phyloP scores from a whole-genome alignment of 768 basidiomycete species.

The Chlorophyllum brunneum region DNA sequence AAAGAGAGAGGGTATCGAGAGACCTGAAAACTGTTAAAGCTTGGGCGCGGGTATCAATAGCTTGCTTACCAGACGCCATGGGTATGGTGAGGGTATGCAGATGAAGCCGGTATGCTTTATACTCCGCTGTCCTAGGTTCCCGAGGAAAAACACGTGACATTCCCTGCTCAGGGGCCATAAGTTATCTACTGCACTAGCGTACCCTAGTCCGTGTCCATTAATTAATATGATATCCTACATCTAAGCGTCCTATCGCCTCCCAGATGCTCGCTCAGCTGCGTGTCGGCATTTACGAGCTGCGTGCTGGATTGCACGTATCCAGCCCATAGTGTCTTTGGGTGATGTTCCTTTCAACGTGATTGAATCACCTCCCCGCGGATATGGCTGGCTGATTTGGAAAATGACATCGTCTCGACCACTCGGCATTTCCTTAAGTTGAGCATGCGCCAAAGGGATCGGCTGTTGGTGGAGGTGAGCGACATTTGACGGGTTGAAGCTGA shows the following conservation, averaged over 20 bases:
- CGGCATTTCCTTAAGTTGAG: constrained; percentile 51
- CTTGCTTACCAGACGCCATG: constrained; percentile 19
- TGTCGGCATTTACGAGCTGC: constrained; percentile 42
- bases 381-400: constrained; percentile 63
- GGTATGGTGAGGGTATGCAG: background rate
- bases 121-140: constrained; percentile 18
- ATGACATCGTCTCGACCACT: constrained; percentile 59
- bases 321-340: constrained; percentile 41
- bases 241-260: constrained; percentile 15
- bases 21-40: constrained; percentile 31
- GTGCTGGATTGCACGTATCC: constrained; percentile 33
- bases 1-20: constrained; percentile 35
- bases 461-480: constrained; percentile 22
- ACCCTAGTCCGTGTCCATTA: constrained; percentile 4
- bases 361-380: constrained; percentile 71
- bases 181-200: background rate
- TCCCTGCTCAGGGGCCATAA: background rate
- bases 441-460: constrained; percentile 75
- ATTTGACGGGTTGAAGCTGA: background rate
- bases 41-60: constrained; percentile 5
- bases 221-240: constrained; percentile 10
- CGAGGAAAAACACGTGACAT: constrained; percentile 15
- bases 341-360: constrained; percentile 57
- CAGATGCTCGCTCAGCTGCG: constrained; percentile 37
- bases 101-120: constrained; percentile 5